Evolutionary conservation across 225 moss, liverwort and hornwort species (phyloP), one percentile per base, ranked within the genome.

Genomic region (Ulota crispa): DNA sequence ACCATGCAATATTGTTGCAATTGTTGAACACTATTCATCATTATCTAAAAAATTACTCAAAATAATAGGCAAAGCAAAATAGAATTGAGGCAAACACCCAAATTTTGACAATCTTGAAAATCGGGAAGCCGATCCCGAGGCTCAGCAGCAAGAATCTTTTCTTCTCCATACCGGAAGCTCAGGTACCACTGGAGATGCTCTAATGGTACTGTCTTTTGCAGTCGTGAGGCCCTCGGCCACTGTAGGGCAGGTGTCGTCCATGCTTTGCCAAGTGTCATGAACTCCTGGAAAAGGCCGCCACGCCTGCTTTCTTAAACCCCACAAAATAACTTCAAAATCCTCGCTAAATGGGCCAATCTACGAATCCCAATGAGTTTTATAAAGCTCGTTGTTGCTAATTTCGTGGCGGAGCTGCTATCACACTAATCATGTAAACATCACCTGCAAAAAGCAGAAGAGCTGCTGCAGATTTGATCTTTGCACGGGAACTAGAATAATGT

Each of bases 181-280:
- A 47, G 16, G 47, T 47, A 47, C 15, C 15, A 5, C 47, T 47
- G 15, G 47, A 47, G 47, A 47, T 47, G 5, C 16, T 47, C 4
- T 47, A 16, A 5, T 47, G 4, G 16, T 16, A 50, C 6, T 19
- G 43, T 63, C 27, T 72, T 42, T 66, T 42, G 53, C 34, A 42
- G 55, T 63, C 68, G 68, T 62, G 82, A 68, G 82, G 68, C 78
- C 7, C 81, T 68, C 14, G n/a, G 69, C 64, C 15, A 39, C 3
- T 3, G 64, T 64, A 70, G 56, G 75, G 30, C 15, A 71, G 30
- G 26, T 75, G 39, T 53, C 83, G 61, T 62, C 52, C 11, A 41
- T 45, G 21, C 77, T 18, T 39, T 43, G 72, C 72, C 80, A 80
- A 83, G 76, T 83, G 86, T 52, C 30, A 20, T 72, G 24, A 57